Evolutionary conservation across 495 filamentous ascomycete genomes (phyloP).

Genomic region (Penicillium coffeae): DNA sequence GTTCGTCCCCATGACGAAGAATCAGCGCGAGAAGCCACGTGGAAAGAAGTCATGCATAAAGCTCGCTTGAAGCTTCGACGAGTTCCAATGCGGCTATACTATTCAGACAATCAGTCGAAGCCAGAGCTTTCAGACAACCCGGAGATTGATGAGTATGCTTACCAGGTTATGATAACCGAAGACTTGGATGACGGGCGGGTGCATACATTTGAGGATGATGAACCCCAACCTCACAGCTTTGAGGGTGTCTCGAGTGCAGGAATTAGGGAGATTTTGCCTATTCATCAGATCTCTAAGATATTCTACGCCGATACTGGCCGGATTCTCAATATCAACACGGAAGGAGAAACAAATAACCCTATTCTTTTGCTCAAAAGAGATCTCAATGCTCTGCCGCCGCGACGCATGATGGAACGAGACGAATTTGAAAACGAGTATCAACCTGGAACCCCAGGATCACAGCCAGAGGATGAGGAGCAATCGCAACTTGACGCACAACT

Average conservation of each 20-base stretch:
- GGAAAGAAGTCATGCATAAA: conserved; percentile 98
- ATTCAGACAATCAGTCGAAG: conserved; percentile 14
- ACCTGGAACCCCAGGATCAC: conserved; percentile 18
- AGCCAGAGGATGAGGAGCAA: conserved; percentile 50
- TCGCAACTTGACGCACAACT: conserved; percentile 68
- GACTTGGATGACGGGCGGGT: conserved; percentile 89
- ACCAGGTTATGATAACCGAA: conserved; percentile 85
- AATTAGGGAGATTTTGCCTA: conserved; percentile 76
- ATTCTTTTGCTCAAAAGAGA: conserved; percentile 87
- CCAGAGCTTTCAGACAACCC: conserved; percentile 45
- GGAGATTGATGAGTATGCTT: conserved; percentile 70
- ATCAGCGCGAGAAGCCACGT: conserved; percentile 70
- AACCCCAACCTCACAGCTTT: conserved; percentile 57
- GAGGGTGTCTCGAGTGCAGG: conserved; percentile 73
- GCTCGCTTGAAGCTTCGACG: conserved; percentile 75
- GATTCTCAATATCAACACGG: conserved; percentile 82
- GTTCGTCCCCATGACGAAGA: conserved; percentile 60
- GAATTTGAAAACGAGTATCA: conserved; percentile 28
- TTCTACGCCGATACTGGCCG: conserved; percentile 97
- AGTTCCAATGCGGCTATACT: conserved; percentile 42
- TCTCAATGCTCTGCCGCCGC: conserved; percentile 65
- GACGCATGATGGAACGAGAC: conserved; percentile 57
- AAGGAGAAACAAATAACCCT: conserved; percentile 77
- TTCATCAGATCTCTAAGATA: conserved; percentile 90
- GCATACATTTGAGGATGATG: conserved; percentile 71